phyloP scores from a whole-genome alignment of 768 basidiomycete species.

The Boletus edulis region DNA sequence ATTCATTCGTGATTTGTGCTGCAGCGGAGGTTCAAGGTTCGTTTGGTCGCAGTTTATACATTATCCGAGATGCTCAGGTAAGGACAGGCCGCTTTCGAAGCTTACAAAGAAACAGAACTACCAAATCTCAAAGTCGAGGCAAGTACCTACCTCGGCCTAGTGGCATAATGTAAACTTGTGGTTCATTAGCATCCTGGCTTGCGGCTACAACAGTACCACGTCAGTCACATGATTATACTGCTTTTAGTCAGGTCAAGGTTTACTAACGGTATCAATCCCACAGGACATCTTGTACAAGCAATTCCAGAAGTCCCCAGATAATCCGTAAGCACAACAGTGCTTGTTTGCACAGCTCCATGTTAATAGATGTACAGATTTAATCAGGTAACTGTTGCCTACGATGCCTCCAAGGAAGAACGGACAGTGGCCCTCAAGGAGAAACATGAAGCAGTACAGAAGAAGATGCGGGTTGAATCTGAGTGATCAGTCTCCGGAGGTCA shows the following conservation, averaged over 20 bases:
- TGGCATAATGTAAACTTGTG: slow-evolving; percentile 11
- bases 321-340: slow-evolving; percentile 60
- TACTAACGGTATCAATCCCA: slow-evolving; percentile 3
- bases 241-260: neutral
- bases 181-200: slow-evolving; percentile 75
- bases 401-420: slow-evolving; percentile 86
- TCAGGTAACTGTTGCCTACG: slow-evolving; percentile 73
- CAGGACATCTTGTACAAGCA: slow-evolving; percentile 88
- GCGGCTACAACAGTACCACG: slow-evolving; percentile 87
- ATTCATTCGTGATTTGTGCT: slow-evolving; percentile 11
- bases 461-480: slow-evolving; percentile 46
- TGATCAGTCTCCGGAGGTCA: neutral
- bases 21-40: slow-evolving; percentile 87
- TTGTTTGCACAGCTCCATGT: slow-evolving; percentile 6
- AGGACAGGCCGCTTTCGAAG: slow-evolving; percentile 78
- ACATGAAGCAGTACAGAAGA: slow-evolving; percentile 60
- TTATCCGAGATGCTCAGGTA: slow-evolving; percentile 3
- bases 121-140: slow-evolving; percentile 78
- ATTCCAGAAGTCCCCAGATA: slow-evolving; percentile 96
- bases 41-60: neutral
- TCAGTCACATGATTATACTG: slow-evolving; percentile 25
- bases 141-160: slow-evolving; percentile 16
- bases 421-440: slow-evolving; percentile 70
- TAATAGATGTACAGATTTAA: slow-evolving; percentile 61
- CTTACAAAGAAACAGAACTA: slow-evolving; percentile 84